Conservation (phyloP, 1,284 basidiomycete genomes). For the Chalciporus sp. region DNA sequence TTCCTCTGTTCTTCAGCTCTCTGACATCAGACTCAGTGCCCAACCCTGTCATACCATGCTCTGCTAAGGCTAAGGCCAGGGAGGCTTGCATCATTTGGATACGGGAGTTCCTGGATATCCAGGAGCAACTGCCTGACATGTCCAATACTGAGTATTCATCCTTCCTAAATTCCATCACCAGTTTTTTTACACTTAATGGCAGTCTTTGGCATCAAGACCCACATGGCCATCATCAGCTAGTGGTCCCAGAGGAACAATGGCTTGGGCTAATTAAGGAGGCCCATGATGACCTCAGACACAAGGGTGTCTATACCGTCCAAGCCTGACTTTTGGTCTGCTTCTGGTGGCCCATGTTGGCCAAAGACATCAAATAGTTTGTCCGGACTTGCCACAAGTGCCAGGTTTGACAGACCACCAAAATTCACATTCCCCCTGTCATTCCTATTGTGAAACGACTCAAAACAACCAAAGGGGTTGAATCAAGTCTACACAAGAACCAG, state of each 20-base stretch:
- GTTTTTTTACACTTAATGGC: neutral
- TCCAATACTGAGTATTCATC: neutral
- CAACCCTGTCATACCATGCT: neutral
- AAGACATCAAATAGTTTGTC: conserved; percentile 26
- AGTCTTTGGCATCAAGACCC: neutral
- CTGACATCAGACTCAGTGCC: too few relatives aligned
- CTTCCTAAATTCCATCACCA: neutral
- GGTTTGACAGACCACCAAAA: neutral
- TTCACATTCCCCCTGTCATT: conserved; percentile 32
- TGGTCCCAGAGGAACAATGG: neutral
- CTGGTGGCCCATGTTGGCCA: conserved; percentile 35
- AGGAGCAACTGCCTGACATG: neutral
- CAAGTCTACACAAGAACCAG: too few relatives aligned
- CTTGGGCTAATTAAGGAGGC: conserved; percentile 19
- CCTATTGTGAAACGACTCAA: too few relatives aligned
- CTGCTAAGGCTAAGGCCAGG: neutral
- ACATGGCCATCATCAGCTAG: neutral
- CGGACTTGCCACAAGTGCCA: conserved; percentile 17
- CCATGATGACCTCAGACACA: conserved; percentile 34
- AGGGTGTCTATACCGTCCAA: conserved; percentile 19
- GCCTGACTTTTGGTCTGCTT: conserved; percentile 20
- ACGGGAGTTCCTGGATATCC: neutral
- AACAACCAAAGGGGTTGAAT: too few relatives aligned
- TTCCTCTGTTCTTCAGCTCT: neutral
- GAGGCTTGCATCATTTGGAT: neutral